Evolutionary conservation across 75 land plant species (phyloP), one percentile per base, ranked within the genome.

Genomic region (Cunninghamia lanceolata): DNA sequence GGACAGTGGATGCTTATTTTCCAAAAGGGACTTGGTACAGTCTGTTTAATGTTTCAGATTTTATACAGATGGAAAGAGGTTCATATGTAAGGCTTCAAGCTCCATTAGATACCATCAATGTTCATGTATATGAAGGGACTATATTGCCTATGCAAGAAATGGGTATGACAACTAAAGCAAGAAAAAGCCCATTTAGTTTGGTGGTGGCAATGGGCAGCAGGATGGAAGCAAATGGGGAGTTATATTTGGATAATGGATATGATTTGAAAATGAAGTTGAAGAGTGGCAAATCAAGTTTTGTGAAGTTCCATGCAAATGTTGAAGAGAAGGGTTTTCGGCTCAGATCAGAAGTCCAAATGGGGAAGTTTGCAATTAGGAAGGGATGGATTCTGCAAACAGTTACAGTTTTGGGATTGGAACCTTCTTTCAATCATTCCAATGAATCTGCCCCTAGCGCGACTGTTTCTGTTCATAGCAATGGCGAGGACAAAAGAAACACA

Each of bases 211-310:
- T 94, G 25, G 66, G 84, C 19, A 83, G 3, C 1, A 71, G 63
- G 28, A 88, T 88, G 40, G 80, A 87, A 10, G 97, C 95, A 25
- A 84, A 46, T 34, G 99, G 99, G 39, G 85, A 87, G 30, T 87
- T 95, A 15, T 97, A 89, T 83, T 50, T 95, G 40, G 97, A 97
- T 59, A 88, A 94, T 52, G 99, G 92, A 21, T 96, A 95, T 87
- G 91, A 87, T 63, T 86, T 92, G 16, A 91, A 92, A 86, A 97
- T 97, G 99, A 88, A 87, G 43, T 74, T 93, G 14, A 86, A 88
- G 34, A 83, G 75, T 30, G 95, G 98, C 3, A 80, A 86, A 25
- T 91, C 95, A 42, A 95, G 93, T 0, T 90, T 85, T 70, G 86
- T 96, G 14, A 88, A 85, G 66, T 95, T 95, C 53, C 66, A 85